Conservation (phyloP, 164 flowering plant genomes). For the Vitis labrusca region DNA sequence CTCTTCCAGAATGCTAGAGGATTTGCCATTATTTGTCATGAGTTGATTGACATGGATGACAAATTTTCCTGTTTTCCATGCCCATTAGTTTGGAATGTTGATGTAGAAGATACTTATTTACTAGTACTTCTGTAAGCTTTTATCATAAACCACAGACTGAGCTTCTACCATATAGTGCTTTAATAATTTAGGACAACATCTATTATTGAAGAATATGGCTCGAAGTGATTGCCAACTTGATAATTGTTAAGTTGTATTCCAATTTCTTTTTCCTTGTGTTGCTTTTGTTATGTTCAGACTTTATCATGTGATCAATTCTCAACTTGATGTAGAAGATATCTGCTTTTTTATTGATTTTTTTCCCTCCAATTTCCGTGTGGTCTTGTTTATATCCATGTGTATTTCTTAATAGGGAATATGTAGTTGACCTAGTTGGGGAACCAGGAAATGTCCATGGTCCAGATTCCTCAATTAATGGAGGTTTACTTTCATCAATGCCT, state of each 20-base stretch:
- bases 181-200: too few relatives aligned
- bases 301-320: not conserved
- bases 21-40: too few relatives aligned
- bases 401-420: conserved; percentile 73
- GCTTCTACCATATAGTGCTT: too few relatives aligned
- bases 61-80: not conserved
- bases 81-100: too few relatives aligned
- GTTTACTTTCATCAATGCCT: conserved; percentile 53
- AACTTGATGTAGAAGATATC: not conserved
- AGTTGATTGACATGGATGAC: not conserved
- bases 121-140: not conserved
- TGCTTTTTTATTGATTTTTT: not conserved
- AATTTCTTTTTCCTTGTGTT: not conserved
- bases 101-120: too few relatives aligned
- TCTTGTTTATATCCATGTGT: not conserved
- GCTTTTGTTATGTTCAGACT: not conserved
- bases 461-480: conserved; percentile 81
- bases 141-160: not conserved
- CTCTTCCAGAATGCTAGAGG: too few relatives aligned
- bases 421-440: conserved; percentile 89
- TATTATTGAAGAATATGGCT: too few relatives aligned
- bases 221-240: not conserved
- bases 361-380: not conserved
- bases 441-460: conserved; percentile 89
- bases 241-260: not conserved